Percentiles rank a stretch among this genome's conserved stretches.
phyloP scores from a whole-genome alignment of 1,284 basidiomycete genomes.

The Fomitopsis betulina region DNA sequence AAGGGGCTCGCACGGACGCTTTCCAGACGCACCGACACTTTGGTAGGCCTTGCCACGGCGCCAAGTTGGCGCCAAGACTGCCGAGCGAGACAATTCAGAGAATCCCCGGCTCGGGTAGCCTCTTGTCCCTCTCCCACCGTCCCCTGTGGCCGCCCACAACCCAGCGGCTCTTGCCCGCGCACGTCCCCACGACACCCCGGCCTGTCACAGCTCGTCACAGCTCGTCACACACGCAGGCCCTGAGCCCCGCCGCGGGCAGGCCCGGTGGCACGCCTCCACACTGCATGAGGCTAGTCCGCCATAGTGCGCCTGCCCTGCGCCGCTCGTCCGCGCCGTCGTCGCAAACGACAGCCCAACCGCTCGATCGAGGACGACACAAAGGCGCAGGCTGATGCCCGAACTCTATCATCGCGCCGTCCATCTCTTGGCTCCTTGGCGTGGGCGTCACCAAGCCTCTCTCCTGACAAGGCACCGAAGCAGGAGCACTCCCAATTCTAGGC shows the following conservation, averaged over 20 bases:
- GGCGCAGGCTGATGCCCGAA: not conserved
- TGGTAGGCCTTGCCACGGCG: not conserved
- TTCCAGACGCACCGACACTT: not conserved
- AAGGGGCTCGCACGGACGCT: not conserved
- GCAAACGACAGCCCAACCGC: not conserved
- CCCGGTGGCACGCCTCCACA: not conserved
- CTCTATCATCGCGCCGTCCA: not conserved
- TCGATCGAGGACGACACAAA: not conserved
- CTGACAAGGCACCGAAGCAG: not conserved
- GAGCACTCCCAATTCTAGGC: not conserved
- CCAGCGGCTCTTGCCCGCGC: not conserved
- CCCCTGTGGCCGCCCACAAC: not conserved
- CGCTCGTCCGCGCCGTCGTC: not conserved
- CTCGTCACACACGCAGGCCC: not conserved
- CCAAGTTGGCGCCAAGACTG: slow-evolving; percentile 2
- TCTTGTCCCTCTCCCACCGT: not conserved
- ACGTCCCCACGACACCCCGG: not conserved
- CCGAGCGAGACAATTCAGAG: not conserved
- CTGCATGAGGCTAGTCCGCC: not conserved
- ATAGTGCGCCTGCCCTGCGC: not conserved
- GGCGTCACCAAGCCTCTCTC: not conserved
- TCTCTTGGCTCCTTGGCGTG: not conserved
- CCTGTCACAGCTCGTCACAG: not conserved
- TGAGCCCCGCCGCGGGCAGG: not conserved
- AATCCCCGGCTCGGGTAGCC: slow-evolving; percentile 1